These are phyloP conservation scores for Brassica incana DNA, from an alignment of 345 rosid genomes.

Conservation along the genomic window DNA sequence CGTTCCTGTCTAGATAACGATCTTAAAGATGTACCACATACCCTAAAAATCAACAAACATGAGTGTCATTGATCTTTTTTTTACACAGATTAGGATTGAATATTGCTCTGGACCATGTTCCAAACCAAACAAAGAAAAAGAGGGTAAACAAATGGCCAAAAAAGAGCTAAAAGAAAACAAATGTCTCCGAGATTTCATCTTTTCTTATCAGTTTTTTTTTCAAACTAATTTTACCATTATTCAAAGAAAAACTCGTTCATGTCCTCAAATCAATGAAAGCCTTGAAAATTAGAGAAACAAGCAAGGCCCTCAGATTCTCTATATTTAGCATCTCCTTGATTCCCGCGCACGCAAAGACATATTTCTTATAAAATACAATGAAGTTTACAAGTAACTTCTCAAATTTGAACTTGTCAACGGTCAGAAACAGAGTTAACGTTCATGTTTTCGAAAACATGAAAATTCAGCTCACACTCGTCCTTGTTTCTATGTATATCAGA, in stretches of 20 bases:
- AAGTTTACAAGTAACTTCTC: background rate
- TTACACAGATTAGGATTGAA: background rate
- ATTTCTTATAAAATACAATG: background rate
- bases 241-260: slow-evolving; percentile 46
- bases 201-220: slow-evolving; percentile 24
- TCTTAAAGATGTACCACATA: slow-evolving; percentile 13
- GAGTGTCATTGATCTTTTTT: background rate
- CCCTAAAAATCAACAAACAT: slow-evolving; percentile 17
- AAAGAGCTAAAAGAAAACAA: slow-evolving; percentile 29
- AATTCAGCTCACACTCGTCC: background rate
- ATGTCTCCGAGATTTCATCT: slow-evolving; percentile 42
- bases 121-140: background rate
- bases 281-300: slow-evolving; percentile 49
- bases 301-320: slow-evolving; percentile 36
- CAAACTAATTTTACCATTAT: slow-evolving; percentile 37
- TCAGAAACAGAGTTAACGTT: background rate
- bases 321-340: slow-evolving; percentile 32
- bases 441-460: background rate
- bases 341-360: slow-evolving; percentile 10
- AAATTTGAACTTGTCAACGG: background rate
- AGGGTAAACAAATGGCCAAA: slow-evolving; percentile 4
- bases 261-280: slow-evolving; percentile 43
- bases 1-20: background rate
- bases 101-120: background rate
- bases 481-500: background rate